Evolutionary conservation across 345 rosid species (phyloP), one percentile per base, ranked within the genome.

Genomic region (Alliaria petiolata): DNA sequence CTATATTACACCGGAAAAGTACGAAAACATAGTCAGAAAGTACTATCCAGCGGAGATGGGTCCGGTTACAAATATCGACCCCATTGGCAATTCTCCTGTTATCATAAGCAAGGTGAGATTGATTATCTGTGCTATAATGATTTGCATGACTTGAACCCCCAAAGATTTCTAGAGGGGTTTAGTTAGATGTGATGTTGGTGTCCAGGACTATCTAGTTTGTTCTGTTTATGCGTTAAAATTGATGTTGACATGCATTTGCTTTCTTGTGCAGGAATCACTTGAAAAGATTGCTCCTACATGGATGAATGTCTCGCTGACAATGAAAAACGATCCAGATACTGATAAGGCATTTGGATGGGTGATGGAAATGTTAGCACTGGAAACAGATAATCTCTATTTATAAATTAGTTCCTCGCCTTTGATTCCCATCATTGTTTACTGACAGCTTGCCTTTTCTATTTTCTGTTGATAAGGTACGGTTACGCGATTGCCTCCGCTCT

Each of bases 301-400:
- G 99, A 88, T 92, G 92, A 95, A 95, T 83, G 74, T 92, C 70
- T 95, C 98, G 3, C 45, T 95, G 67, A 84, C 82, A 75, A 95
- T 95, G 99, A 95, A 95, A 79, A 80, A 84, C 56, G 98, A 95
- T 56, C 93, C 95, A 3, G 98, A 92, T 70, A 92, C 99, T 17
- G 99, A 95, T 58, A 88, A 95, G 76, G 78, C 85, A 52, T 92
- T 95, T 78, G 99, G 99, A 76, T 95, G 99, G 99, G 98, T 95
- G 56, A 80, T 92, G 42, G 99, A 95, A 87, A 95, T 92, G 99
- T 95, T 80, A 89, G 95, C 67, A 62, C 8, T 25, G 31, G 10
- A 63, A 42, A 57, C 33, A 9, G 25, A 52, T 62, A 12, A 36
- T 46, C 38, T 58, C 10, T 50, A 2, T 45, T 69, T 75, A 38